These are phyloP conservation scores for Solanum bukasovii DNA, from an alignment of 257 asterid genomes.

Conservation along the genomic window DNA sequence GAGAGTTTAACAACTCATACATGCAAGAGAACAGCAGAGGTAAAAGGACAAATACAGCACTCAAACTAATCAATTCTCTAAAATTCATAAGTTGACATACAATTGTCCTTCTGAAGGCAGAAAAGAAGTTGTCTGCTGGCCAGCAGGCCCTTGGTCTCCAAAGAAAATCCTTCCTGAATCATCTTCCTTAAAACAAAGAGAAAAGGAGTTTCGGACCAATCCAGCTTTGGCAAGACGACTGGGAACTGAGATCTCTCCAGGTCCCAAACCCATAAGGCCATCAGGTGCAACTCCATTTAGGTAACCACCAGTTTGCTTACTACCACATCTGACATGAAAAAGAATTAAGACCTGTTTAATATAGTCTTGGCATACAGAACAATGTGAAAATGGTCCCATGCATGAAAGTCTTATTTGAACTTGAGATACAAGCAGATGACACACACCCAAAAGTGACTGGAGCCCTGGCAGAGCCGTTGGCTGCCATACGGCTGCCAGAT, in stretches of 20 bases:
- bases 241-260: constrained; percentile 78
- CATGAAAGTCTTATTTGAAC: not conserved
- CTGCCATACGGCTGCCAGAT: constrained; percentile 24
- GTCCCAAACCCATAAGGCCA: constrained; percentile 89
- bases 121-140: constrained; percentile 56
- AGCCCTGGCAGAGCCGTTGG: constrained; percentile 47
- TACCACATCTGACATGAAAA: constrained; percentile 59
- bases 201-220: constrained; percentile 44
- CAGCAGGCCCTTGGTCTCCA: constrained; percentile 63
- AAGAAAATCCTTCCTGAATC: constrained; percentile 71
- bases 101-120: constrained; percentile 43
- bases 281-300: constrained; percentile 84
- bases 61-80: not conserved
- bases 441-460: constrained; percentile 63
- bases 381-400: not conserved
- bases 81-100: constrained; percentile 21
- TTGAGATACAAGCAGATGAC: not conserved
- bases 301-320: constrained; percentile 81
- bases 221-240: constrained; percentile 78
- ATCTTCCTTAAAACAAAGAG: constrained; percentile 68
- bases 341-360: not conserved
- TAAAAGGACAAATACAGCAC: not conserved
- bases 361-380: not conserved
- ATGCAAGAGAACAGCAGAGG: not conserved
- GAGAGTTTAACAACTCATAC: not conserved